Percentiles rank a stretch among this genome's conserved stretches.
Evolutionary conservation across 2,329 filamentous ascomycete species (phyloP).

Genomic region (Neoscytalidium dimidiatum): DNA sequence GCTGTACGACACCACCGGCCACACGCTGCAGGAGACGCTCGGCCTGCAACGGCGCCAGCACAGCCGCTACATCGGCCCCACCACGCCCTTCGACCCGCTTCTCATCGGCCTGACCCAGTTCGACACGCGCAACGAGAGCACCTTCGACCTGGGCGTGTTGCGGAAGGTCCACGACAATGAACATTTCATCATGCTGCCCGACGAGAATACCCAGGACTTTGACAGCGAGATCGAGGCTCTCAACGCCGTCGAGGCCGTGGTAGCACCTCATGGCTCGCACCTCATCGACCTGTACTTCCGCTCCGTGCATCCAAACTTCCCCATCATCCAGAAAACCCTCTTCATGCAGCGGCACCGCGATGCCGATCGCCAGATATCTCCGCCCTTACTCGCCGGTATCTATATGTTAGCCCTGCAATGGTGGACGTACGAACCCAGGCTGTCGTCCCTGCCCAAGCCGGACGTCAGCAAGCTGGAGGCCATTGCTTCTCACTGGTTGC

Average conservation of each 20-base stretch:
- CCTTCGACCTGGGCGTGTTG: constrained; percentile 63
- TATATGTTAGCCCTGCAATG: constrained; percentile 87
- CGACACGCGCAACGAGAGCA: constrained; percentile 78
- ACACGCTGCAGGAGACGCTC: constrained; percentile 52
- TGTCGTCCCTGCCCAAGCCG: constrained; percentile 66
- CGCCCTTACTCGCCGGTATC: constrained; percentile 74
- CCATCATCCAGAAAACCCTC: constrained; percentile 78
- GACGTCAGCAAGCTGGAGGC: constrained; percentile 74
- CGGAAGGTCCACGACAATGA: constrained; percentile 76
- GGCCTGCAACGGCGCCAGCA: constrained; percentile 77
- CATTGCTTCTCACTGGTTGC: constrained; percentile 71
- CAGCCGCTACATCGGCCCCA: constrained; percentile 81
- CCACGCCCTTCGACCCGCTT: constrained; percentile 81
- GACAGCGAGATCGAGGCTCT: constrained; percentile 69
- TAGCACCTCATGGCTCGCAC: constrained; percentile 73
- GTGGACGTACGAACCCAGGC: constrained; percentile 74
- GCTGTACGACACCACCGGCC: constrained; percentile 33
- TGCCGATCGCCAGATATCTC: constrained; percentile 72
- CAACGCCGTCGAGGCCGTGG: constrained; percentile 72
- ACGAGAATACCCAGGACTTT: constrained; percentile 70
- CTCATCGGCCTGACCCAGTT: constrained; percentile 79
- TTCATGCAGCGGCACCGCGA: constrained; percentile 78
- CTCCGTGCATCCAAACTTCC: constrained; percentile 77
- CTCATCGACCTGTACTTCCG: constrained; percentile 81
- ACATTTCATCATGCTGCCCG: constrained; percentile 78